Conservation (phyloP, 108 stramenopile species). For the Pseudonitzschia pungens region DNA sequence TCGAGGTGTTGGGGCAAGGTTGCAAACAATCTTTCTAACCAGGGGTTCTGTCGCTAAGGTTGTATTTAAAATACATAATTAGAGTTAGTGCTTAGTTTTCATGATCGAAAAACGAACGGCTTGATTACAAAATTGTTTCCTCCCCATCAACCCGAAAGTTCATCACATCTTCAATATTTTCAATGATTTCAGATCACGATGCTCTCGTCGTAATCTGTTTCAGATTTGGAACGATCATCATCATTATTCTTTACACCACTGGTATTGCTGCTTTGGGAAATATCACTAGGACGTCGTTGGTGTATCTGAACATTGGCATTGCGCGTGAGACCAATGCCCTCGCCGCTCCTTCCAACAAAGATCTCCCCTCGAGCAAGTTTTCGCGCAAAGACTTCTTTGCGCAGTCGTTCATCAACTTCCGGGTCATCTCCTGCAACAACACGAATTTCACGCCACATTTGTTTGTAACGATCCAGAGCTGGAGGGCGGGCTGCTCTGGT, state of each 20-base stretch:
- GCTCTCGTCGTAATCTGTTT: background rate
- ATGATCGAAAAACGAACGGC: background rate
- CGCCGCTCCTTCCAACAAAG: background rate
- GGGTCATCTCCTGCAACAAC: conserved; percentile 15
- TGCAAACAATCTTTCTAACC: no score
- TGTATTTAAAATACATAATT: no score
- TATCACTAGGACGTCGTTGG: background rate
- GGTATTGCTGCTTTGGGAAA: background rate
- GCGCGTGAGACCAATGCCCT: background rate
- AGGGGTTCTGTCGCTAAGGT: background rate
- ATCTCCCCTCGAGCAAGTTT: conserved; percentile 8
- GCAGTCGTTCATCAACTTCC: conserved; percentile 3
- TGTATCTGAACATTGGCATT: background rate
- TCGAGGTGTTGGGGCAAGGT: no score
- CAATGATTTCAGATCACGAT: background rate
- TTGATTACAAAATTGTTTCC: background rate
- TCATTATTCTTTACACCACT: background rate
- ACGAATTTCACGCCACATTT: conserved; percentile 8
- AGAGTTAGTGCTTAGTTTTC: no score
- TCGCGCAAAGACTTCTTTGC: conserved; percentile 9
- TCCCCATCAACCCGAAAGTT: background rate
- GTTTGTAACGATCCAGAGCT: conserved; percentile 2
- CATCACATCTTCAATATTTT: no score
- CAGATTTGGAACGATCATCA: background rate
- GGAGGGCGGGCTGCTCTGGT: conserved; percentile 4